Base-by-base conservation (phyloP, 176 grass and related monocot genomes). In the Rhynchospora pubera region DNA sequence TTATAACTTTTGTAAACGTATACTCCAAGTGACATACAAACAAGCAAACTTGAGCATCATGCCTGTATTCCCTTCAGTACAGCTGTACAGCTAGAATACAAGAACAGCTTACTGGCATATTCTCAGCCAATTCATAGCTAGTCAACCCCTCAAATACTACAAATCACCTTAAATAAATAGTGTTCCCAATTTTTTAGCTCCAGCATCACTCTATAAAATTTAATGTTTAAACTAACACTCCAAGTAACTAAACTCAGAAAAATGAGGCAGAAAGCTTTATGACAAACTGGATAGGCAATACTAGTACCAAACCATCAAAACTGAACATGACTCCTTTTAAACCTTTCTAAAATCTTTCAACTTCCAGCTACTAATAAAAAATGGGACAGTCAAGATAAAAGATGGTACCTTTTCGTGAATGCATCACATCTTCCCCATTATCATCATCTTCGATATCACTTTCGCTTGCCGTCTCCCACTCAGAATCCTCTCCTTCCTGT, bases 391-490 rank as follows among this genome's bases (percentile, higher is more conserved):
- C 15, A 6, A 62, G 62, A 80, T 44, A 14, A 82, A 82, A 65
- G 78, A 90, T 87, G 80, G 79, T 91, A 83, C 84, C 79, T 91
- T 82, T 91, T 53, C 79, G 88, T 45, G 85, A 67, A 78, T 94
- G 91, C 15, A 80, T 73, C 84, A 87, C 93, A 82, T 91, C 84
- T 60, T 81, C 91, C 50, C 92, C 90, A 82, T 88, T 88, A 77
- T 81, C 83, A 74, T 50, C 87, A 87, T 93, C 88, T 15, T 85
- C 91, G 65, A 62, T 84, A 69, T 95, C 92, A 12, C 92, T 99
- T 82, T 93, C 93, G 18, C 92, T 95, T 57, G 91, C 93, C 39
- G 92, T 95, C 82, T 99, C 97, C 92, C 92, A 99, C 58, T 99
- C 96, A 3, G 92, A 94, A 63, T 93, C 96, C 87, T 99, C 93